These are phyloP conservation scores for Coemansia sp. DNA, from an alignment of 192 early-diverging fungal species.

Conservation along the genomic window DNA sequence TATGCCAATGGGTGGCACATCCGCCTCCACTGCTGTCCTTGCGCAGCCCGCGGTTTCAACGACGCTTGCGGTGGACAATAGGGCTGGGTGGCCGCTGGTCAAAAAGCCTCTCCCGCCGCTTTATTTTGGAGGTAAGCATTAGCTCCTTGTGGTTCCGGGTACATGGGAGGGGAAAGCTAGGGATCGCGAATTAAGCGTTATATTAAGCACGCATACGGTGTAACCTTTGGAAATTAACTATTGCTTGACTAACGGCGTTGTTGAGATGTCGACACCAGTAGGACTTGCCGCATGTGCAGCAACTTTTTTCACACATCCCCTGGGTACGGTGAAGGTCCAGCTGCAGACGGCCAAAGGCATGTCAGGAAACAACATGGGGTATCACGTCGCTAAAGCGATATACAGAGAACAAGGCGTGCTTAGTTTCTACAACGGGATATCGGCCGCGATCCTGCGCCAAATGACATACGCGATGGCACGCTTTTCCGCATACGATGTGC, in stretches of 20 bases:
- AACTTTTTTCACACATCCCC: slow-evolving; percentile 69
- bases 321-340: slow-evolving; percentile 88
- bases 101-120: slow-evolving; percentile 47
- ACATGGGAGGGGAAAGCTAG: too few relatives aligned
- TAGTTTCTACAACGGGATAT: slow-evolving; percentile 68
- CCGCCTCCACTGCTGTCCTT: background rate
- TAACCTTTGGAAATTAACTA: too few relatives aligned
- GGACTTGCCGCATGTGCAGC: slow-evolving; percentile 44
- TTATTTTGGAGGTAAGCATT: slow-evolving; percentile 42
- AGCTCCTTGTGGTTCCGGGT: background rate
- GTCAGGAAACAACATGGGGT: background rate
- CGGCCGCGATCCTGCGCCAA: slow-evolving; percentile 70
- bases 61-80: background rate
- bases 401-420: slow-evolving; percentile 64
- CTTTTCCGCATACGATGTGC: slow-evolving; percentile 71
- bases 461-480: slow-evolving; percentile 79
- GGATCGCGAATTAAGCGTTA: slow-evolving; percentile 42
- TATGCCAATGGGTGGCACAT: background rate
- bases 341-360: slow-evolving; percentile 78
- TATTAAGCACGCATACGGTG: too few relatives aligned
- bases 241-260: too few relatives aligned
- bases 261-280: too few relatives aligned
- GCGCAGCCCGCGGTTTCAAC: background rate
- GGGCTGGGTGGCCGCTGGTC: slow-evolving; percentile 24
- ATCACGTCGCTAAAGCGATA: slow-evolving; percentile 66